Evolutionary conservation across 208 protist genomes (phyloP), one percentile per base, ranked within the genome.

Genomic region (Naegleria fowleri): DNA sequence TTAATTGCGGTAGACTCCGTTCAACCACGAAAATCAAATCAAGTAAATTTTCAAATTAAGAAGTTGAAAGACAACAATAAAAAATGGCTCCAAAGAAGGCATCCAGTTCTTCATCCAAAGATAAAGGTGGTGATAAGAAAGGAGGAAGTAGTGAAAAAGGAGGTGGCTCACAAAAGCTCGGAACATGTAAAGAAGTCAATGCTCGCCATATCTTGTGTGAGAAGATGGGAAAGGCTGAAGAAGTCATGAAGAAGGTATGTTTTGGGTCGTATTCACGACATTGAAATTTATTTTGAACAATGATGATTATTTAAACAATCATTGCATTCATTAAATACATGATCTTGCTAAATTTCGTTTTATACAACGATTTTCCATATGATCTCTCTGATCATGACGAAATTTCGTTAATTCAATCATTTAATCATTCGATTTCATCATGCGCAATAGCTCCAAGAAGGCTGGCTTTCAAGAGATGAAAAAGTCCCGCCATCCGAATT

Each of bases 201-300:
- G 86, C 86, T 33, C 51, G 51, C 36, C 86, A 89, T 40, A 89
- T 89, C 41, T 40, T 89, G 13, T 89, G 86, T 67, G 86, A 89
- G 22, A 89, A 89, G 22, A 13, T 36, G 13, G 5, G n/a, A 11
- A 89, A 89, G 29, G 51, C 19, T 67, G 25, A 41, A 41, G 86
- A 89, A 67, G 51, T 89, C n/a, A 38, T 39, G 19, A 88, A 58
- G 6, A 88, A 58, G 29, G 36, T 88, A 5, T 11, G 15, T 58
- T 58, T 58, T n/a, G n/a, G n/a, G n/a, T n/a, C n/a, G n/a, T n/a
- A n/a, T n/a, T n/a, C n/a, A 48, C 7, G 83, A 86, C 16, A 22
- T 75, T 29, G 16, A 75, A 75, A 75, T 29, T 75, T 22, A 75
- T 75, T 22, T 75, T 75, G 22, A 75, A 22, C 58, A n/a, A n/a